Evolutionary conservation across 2,329 filamentous ascomycete genomes (phyloP), one percentile per base, ranked within the genome.

Genomic region (Neofusicoccum parvum): DNA sequence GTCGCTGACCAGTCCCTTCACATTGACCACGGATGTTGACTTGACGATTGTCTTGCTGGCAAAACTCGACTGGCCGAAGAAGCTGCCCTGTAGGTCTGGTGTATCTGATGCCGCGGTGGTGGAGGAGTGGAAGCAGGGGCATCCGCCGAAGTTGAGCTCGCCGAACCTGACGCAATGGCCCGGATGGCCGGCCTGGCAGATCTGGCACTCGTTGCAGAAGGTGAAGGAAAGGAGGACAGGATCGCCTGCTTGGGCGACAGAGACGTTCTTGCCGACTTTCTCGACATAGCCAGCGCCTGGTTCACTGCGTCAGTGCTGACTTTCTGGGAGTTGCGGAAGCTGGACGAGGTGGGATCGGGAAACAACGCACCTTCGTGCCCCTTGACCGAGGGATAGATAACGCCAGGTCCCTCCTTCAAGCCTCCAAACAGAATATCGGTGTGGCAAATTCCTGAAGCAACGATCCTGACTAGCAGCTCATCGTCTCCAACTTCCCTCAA

Each of bases 361-460:
- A 39, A 3, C 37, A 4, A 53, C 54, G 15, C 65, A 79, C 84
- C 84, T 76, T 87, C 85, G 67, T 87, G 85, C 2, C 85, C 85
- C 15, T 85, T 73, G 1, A 86, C 78, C 32, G 78, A 72, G 0
- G 82, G 82, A 67, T 83, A 84, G 41, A 77, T 77, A 2, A 79
- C 73, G 10, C 71, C 73, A 23, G 46, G 56, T 2, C 64, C 64
- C 11, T 72, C 74, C 10, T 73, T 76, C 15, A 75, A 62, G 9
- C 79, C 76, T 2, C 80, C 82, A 60, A 84, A 79, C 34, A 81
- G 72, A 10, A 85, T 70, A 68, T 87, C 85, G 0, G 84, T 85
- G 66, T 87, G 85, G 67, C 85, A 87, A 58, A 87, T 80, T 0
- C 85, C 85, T 0, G 81, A 81, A 0, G 85, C 83, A 0, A 85